Evolutionary conservation across 2,329 filamentous ascomycete species (phyloP).

Genomic region (Ophiostoma tasmaniense): DNA sequence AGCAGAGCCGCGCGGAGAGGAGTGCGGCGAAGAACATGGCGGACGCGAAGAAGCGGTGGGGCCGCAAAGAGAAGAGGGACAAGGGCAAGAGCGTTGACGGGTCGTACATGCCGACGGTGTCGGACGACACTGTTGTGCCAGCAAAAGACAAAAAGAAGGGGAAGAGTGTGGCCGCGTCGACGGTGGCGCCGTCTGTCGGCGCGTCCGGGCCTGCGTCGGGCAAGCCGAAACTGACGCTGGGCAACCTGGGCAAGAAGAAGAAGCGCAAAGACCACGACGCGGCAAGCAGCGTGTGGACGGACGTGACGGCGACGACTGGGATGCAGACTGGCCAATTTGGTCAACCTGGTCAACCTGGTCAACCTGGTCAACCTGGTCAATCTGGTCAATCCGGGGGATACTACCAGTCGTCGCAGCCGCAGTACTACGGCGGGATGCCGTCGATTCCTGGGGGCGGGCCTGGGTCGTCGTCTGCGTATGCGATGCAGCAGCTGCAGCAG

Average conservation of each 20-base stretch:
- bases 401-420: conserved; percentile 10
- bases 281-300: conserved; percentile 38
- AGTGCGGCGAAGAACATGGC: conserved; percentile 55
- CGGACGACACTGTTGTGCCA: conserved; percentile 9
- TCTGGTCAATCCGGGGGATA: too few species aligned
- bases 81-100: conserved; percentile 23
- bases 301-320: conserved; percentile 31
- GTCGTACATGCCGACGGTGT: not conserved
- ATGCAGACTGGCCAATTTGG: too few species aligned
- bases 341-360: too few species aligned
- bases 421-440: conserved; percentile 11
- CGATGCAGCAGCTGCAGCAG: conserved; percentile 20
- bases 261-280: conserved; percentile 15
- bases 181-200: not conserved
- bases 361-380: too few species aligned
- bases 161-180: not conserved
- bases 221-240: not conserved
- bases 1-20: conserved; percentile 48
- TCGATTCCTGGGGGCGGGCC: conserved; percentile 16
- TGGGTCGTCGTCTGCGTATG: conserved; percentile 17
- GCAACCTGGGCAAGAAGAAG: not conserved
- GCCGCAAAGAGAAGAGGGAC: conserved; percentile 35
- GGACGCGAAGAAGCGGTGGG: conserved; percentile 49
- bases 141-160: not conserved
- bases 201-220: too few species aligned